Conservation (phyloP, 164 flowering plant species). For the Umbilicus rupestris region DNA sequence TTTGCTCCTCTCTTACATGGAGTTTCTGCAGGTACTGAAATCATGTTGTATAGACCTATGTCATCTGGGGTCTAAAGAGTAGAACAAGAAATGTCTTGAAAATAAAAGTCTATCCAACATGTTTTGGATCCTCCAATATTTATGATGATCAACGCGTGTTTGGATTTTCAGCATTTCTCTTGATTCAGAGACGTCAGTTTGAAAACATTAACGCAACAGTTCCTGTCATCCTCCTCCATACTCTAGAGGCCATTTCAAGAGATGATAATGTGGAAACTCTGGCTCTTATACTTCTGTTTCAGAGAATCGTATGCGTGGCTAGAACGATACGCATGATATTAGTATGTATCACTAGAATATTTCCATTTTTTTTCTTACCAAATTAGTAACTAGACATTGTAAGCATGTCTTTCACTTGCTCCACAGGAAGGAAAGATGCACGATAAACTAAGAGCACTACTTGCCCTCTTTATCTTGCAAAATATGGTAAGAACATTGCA, state of each 20-base stretch:
- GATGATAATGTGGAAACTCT: slow-evolving; percentile 31
- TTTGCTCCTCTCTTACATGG: slow-evolving; percentile 4
- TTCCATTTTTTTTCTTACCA: slow-evolving; percentile 3
- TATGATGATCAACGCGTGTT: background rate
- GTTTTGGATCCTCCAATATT: too few species aligned
- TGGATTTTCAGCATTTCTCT: slow-evolving; percentile 44
- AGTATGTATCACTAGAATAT: slow-evolving; percentile 10
- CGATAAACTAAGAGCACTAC: slow-evolving; percentile 49
- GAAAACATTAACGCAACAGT: slow-evolving; percentile 45
- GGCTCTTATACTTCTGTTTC: slow-evolving; percentile 30
- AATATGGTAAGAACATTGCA: slow-evolving; percentile 39
- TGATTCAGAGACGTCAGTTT: slow-evolving; percentile 60
- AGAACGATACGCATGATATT: slow-evolving; percentile 43
- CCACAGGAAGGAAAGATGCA: slow-evolving; percentile 44
- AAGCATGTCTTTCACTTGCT: slow-evolving; percentile 10
- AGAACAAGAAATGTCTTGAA: too few species aligned
- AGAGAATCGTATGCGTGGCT: slow-evolving; percentile 43
- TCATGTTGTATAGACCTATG: too few species aligned
- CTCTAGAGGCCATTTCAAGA: slow-evolving; percentile 23
- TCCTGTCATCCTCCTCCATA: slow-evolving; percentile 24
- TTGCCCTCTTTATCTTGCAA: slow-evolving; percentile 67
- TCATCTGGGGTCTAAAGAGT: too few species aligned
- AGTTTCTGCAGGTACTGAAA: background rate
- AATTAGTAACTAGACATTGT: slow-evolving; percentile 7
- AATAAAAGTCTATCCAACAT: too few species aligned